phyloP scores from a whole-genome alignment of 306 rosid genomes.

The Cicer chorassanicum region DNA sequence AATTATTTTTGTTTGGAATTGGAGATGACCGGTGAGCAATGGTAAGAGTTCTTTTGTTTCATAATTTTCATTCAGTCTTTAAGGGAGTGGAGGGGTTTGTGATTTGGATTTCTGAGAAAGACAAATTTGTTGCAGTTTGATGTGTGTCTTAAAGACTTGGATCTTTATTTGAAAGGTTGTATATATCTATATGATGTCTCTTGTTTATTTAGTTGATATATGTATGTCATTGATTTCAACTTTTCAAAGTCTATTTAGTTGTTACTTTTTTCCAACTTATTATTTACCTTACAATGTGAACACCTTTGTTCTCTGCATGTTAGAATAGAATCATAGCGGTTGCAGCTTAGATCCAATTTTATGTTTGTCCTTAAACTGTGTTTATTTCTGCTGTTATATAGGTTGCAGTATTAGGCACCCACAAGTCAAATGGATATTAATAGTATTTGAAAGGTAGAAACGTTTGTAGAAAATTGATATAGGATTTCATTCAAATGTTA shows the following conservation, averaged over 20 bases:
- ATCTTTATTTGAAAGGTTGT: too few species aligned
- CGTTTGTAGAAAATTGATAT: too few species aligned
- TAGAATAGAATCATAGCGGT: not conserved
- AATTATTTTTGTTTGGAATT: not conserved
- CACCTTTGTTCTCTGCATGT: too few species aligned
- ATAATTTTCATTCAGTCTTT: not conserved
- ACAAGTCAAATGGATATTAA: too few species aligned
- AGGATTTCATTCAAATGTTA: too few species aligned
- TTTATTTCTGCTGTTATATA: not conserved
- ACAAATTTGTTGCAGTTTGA: constrained; percentile 2
- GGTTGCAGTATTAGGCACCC: not conserved
- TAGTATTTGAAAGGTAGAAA: not conserved
- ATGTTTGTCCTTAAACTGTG: not conserved
- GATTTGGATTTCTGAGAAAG: not conserved
- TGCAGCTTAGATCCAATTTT: not conserved
- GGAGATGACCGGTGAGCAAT: not conserved
- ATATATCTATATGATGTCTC: too few species aligned
- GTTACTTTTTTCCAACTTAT: too few species aligned
- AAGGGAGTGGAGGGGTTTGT: constrained; percentile 2
- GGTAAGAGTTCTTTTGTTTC: not conserved
- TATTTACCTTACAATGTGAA: too few species aligned
- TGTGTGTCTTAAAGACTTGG: not conserved
- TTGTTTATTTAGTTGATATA: too few species aligned
- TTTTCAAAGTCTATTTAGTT: too few species aligned
- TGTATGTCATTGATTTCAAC: too few species aligned